phyloP scores from a whole-genome alignment of 495 filamentous ascomycete genomes.

The Aspergillus affinis region DNA sequence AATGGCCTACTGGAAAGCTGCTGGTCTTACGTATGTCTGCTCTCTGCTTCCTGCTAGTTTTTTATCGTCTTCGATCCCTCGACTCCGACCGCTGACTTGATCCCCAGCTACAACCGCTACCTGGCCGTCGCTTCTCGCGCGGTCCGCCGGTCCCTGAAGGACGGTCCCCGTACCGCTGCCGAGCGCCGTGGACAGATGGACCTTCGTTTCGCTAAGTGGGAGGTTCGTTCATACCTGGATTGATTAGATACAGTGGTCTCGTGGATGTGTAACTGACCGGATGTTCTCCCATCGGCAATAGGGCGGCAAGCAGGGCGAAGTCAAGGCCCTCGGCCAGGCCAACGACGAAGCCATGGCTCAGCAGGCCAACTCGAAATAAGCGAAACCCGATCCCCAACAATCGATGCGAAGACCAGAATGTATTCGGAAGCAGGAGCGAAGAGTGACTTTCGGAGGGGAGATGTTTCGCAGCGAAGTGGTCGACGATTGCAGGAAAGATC shows the following conservation, averaged over 20 bases:
- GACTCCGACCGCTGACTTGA: conserved; percentile 30
- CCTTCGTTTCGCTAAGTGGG: conserved; percentile 92
- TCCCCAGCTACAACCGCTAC: conserved; percentile 54
- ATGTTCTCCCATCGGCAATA: conserved; percentile 39
- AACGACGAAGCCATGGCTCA: conserved; percentile 63
- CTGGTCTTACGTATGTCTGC: conserved; percentile 85
- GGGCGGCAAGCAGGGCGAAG: conserved; percentile 96
- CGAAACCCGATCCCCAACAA: neutral
- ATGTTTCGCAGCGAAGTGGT: conserved; percentile 18
- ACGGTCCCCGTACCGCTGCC: conserved; percentile 77
- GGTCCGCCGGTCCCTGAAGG: conserved; percentile 87
- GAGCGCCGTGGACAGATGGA: conserved; percentile 91
- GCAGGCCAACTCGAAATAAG: conserved; percentile 46
- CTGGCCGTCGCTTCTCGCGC: conserved; percentile 54
- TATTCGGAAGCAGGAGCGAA: conserved; percentile 21
- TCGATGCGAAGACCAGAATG: conserved; percentile 6
- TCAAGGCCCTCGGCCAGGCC: conserved; percentile 69
- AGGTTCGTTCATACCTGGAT: conserved; percentile 61
- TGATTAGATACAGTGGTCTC: neutral
- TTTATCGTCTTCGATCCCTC: neutral
- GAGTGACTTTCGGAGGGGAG: conserved; percentile 20
- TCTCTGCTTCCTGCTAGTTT: neutral
- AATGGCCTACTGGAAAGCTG: conserved; percentile 99
- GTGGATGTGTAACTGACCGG: conserved; percentile 20
- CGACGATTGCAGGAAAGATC: conserved; percentile 18